These are phyloP conservation scores for Pseudogymnoascus sp. DNA, from an alignment of 2,329 filamentous ascomycete species.

Conservation along the genomic window DNA sequence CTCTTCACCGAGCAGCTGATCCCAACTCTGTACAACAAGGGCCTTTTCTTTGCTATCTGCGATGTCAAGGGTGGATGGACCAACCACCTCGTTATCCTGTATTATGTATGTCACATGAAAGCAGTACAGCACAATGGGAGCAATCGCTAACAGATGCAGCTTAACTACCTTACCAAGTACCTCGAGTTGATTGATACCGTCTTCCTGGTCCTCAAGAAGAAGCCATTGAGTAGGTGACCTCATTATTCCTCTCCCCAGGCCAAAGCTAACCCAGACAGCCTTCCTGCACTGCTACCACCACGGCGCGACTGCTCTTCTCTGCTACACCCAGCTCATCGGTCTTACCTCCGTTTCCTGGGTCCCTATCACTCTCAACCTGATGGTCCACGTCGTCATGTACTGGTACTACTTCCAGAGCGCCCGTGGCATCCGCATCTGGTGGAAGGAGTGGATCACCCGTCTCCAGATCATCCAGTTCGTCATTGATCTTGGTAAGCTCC, in stretches of 20 bases:
- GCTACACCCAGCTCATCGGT: conserved; percentile 94
- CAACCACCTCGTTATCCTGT: conserved; percentile 81
- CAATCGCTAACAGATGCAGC: conserved; percentile 45
- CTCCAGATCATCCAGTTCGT: conserved; percentile 96
- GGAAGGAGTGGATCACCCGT: conserved; percentile 99
- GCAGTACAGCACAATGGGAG: not conserved
- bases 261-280: conserved; percentile 36
- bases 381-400: conserved; percentile 98
- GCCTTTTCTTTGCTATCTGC: conserved; percentile 87
- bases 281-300: conserved; percentile 99
- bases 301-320: conserved; percentile 89
- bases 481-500: conserved; percentile 76
- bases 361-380: conserved; percentile 82
- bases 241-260: not conserved
- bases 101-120: conserved; percentile 70
- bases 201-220: conserved; percentile 99
- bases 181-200: conserved; percentile 90
- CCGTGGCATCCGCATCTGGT: conserved; percentile 92
- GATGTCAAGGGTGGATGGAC: conserved; percentile 80
- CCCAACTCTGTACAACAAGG: conserved; percentile 69
- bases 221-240: conserved; percentile 66
- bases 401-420: conserved; percentile 99
- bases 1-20: conserved; percentile 89
- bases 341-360: conserved; percentile 93
- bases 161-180: conserved; percentile 98